Conservation (phyloP, 1,139 yeast genomes). For the Wickerhamomyces sp. region DNA sequence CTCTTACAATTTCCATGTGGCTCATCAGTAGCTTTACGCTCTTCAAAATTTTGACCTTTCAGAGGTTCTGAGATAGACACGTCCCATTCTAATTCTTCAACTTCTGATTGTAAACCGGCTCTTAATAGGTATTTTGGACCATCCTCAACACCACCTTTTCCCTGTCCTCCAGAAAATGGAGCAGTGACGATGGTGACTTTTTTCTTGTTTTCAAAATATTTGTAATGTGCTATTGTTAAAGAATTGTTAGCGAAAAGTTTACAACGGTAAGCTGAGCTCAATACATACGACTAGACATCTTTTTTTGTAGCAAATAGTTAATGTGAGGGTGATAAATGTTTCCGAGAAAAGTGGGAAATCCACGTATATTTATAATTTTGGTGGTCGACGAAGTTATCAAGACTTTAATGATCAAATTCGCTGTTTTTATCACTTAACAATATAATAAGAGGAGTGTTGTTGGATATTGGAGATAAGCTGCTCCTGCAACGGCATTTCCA, state of each 20-base stretch:
- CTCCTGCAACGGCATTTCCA: not conserved
- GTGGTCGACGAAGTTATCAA: not conserved
- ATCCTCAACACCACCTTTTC: constrained; percentile 85
- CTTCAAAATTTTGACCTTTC: constrained; percentile 40
- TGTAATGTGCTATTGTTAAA: constrained; percentile 31
- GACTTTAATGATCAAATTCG: constrained; percentile 13
- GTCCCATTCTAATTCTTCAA: constrained; percentile 71
- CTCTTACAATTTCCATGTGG: constrained; percentile 59
- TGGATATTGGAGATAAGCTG: not conserved
- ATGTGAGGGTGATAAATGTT: too few species aligned
- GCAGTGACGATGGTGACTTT: constrained; percentile 66
- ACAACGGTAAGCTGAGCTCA: too few species aligned
- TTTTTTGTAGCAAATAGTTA: too few species aligned
- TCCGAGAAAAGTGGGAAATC: not conserved
- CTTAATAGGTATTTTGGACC: constrained; percentile 83
- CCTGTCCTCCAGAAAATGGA: constrained; percentile 97
- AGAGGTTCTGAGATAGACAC: constrained; percentile 57
- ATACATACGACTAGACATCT: constrained; percentile 2
- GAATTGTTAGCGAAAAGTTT: not conserved
- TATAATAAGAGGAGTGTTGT: not conserved
- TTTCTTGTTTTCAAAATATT: constrained; percentile 49
- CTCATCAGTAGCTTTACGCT: constrained; percentile 38
- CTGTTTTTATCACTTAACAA: constrained; percentile 23
- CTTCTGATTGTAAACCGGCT: constrained; percentile 62
- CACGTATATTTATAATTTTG: not conserved